Conservation (phyloP, 1,284 basidiomycete genomes). For the Rhizoctonia solani region DNA sequence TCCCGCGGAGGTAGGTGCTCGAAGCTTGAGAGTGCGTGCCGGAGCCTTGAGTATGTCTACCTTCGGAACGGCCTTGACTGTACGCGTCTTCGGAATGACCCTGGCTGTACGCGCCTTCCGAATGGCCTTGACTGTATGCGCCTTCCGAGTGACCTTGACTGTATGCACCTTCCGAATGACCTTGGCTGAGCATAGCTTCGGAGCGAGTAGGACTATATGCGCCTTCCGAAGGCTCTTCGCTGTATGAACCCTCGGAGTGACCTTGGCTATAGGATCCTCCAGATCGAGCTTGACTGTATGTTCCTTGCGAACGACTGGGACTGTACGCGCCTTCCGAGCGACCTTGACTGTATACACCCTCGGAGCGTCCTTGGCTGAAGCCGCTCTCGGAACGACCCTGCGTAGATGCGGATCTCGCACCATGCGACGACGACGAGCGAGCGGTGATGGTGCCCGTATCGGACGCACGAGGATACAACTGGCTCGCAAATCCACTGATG, state of each 20-base stretch:
- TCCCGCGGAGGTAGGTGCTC: slow-evolving; percentile 9
- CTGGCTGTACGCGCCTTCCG: not conserved
- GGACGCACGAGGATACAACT: slow-evolving; percentile 21
- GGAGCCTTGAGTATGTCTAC: slow-evolving; percentile 7
- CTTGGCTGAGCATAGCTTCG: not conserved
- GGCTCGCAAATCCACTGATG: slow-evolving; percentile 19
- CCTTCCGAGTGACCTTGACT: not conserved
- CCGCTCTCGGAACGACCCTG: slow-evolving; percentile 10
- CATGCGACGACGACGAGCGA: not conserved
- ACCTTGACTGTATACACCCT: not conserved
- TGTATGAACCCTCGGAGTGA: not conserved
- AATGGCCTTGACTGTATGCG: not conserved
- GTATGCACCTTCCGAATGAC: not conserved
- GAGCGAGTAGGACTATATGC: not conserved
- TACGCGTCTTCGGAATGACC: not conserved
- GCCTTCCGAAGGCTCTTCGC: not conserved
- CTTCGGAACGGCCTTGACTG: slow-evolving; percentile 15
- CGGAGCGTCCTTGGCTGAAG: not conserved
- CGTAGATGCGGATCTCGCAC: not conserved
- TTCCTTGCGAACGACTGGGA: not conserved
- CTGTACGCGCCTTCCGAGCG: too few relatives aligned
- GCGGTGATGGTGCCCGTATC: slow-evolving; percentile 8
- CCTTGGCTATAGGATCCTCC: not conserved
- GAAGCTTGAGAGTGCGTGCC: not conserved
- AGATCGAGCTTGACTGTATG: not conserved